phyloP scores from a whole-genome alignment of 2,329 filamentous ascomycete species.

The Fusarium odoratissimum region DNA sequence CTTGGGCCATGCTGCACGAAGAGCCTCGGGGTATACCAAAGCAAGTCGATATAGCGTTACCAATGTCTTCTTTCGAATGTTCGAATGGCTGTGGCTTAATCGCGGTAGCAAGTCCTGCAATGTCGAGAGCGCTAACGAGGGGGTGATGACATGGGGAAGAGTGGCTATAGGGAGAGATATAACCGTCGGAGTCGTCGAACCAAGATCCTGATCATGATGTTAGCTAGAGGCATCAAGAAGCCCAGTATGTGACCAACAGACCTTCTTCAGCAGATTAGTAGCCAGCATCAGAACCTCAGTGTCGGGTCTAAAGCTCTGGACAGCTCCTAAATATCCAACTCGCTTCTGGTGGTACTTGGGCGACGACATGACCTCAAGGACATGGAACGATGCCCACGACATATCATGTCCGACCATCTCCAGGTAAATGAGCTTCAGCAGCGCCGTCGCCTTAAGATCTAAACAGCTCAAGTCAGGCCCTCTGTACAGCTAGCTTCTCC shows the following conservation, averaged over 20 bases:
- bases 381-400: slow-evolving; percentile 99
- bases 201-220: slow-evolving; percentile 68
- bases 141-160: slow-evolving; percentile 94
- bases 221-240: neutral
- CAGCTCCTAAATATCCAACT: slow-evolving; percentile 92
- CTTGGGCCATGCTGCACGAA: slow-evolving; percentile 94
- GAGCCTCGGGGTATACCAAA: slow-evolving; percentile 94
- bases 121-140: slow-evolving; percentile 89
- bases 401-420: slow-evolving; percentile 99
- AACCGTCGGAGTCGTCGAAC: slow-evolving; percentile 76
- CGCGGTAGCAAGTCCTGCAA: slow-evolving; percentile 88
- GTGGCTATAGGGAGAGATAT: slow-evolving; percentile 89
- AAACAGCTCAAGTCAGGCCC: slow-evolving; percentile 12
- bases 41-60: slow-evolving; percentile 94
- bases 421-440: slow-evolving; percentile 95
- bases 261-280: slow-evolving; percentile 96
- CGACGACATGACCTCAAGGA: slow-evolving; percentile 98
- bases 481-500: neutral
- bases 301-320: slow-evolving; percentile 94
- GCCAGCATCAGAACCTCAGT: slow-evolving; percentile 98
- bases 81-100: slow-evolving; percentile 84
- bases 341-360: slow-evolving; percentile 95
- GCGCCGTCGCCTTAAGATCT: slow-evolving; percentile 96
- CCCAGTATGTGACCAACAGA: slow-evolving; percentile 44
- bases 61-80: slow-evolving; percentile 94